Percentiles rank a stretch among this genome's conserved stretches.
Evolutionary conservation across 2,329 filamentous ascomycete species (phyloP).

Genomic region (Karstenula rhodostoma): DNA sequence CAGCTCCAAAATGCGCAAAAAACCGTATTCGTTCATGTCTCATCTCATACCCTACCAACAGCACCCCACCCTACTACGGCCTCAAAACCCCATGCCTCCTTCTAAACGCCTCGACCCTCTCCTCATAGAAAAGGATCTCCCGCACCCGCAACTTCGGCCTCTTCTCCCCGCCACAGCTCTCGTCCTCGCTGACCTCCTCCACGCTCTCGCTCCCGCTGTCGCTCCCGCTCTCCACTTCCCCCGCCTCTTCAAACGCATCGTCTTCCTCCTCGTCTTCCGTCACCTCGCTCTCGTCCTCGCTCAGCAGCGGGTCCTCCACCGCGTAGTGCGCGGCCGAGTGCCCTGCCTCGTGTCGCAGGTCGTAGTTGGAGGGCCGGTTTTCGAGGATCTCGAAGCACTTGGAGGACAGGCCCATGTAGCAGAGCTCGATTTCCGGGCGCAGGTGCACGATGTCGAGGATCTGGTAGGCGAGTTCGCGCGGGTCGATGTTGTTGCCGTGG

Average conservation of each 20-base stretch:
- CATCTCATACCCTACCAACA: not conserved
- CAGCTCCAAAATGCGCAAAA: too few species aligned
- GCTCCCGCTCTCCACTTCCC: slow-evolving; percentile 44
- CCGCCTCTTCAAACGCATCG: slow-evolving; percentile 56
- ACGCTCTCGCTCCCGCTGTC: slow-evolving; percentile 54
- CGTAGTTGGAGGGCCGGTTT: slow-evolving; percentile 58
- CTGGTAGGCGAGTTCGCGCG: slow-evolving; percentile 76
- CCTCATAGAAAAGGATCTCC: slow-evolving; percentile 85
- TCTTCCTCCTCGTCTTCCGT: slow-evolving; percentile 57
- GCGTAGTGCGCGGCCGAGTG: slow-evolving; percentile 19
- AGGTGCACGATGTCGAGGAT: slow-evolving; percentile 81
- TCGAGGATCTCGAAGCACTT: slow-evolving; percentile 88
- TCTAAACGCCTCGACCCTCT: slow-evolving; percentile 79
- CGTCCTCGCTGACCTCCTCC: slow-evolving; percentile 56
- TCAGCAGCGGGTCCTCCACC: slow-evolving; percentile 41
- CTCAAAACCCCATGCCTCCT: slow-evolving; percentile 65
- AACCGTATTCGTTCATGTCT: too few species aligned
- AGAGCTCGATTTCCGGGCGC: slow-evolving; percentile 77
- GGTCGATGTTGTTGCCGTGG: slow-evolving; percentile 63
- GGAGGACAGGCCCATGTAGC: slow-evolving; percentile 76
- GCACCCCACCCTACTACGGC: slow-evolving; percentile 25
- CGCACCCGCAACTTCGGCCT: slow-evolving; percentile 68
- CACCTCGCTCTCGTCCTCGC: slow-evolving; percentile 49
- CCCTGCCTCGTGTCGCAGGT: slow-evolving; percentile 39
- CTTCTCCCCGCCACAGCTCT: slow-evolving; percentile 59